Evolutionary conservation across 164 flowering plant species (phyloP), one percentile per base, ranked within the genome.

Genomic region (Buxus sempervirens): DNA sequence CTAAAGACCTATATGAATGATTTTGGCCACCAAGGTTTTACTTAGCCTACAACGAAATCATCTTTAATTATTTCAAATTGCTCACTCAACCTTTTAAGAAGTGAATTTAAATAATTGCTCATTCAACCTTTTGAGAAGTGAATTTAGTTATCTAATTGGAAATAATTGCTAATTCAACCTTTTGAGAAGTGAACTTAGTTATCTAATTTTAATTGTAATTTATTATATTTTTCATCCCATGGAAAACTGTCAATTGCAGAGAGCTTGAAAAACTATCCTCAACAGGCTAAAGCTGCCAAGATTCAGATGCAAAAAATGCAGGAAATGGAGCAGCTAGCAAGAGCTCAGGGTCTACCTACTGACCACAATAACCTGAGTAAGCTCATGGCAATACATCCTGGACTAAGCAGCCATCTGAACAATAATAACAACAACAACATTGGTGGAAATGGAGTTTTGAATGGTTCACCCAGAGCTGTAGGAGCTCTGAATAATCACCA

Each of bases 201-300:
- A 45, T 15, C 51, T 45, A 6, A 10, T 45, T 3, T 55, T 69
- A 32, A 3, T 3, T 3, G 3, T 3, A 32, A 32, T 32, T 32
- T 3, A 3, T 32, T 32, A 3, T 3, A 32, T 32, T 32, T 32
- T 38, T 36, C 6, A 63, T 8, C 18, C 26, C 0, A 54, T n/a
- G 42, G 54, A n/a, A 19, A 38, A 45, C 55, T 66, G 25, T 15
- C n/a, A 5, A 64, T 71, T 82, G 82, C 95, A 95, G 99, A 90
- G 78, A 85, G 91, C 65, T 87, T 95, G 85, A 93, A 92, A 76
- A 87, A 49, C 58, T 89, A 84, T 80, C 87, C 97, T 71, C 85
- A 90, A 38, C 91, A 79, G 61, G 68, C 84, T 16, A 67, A 75
- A 55, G 72, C 80, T 22, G 73, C 84, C 58, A 90, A 88, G 78